Evolutionary conservation across 805 yeast genomes (phyloP).

Genomic region (Saccharomyces eubayanus): DNA sequence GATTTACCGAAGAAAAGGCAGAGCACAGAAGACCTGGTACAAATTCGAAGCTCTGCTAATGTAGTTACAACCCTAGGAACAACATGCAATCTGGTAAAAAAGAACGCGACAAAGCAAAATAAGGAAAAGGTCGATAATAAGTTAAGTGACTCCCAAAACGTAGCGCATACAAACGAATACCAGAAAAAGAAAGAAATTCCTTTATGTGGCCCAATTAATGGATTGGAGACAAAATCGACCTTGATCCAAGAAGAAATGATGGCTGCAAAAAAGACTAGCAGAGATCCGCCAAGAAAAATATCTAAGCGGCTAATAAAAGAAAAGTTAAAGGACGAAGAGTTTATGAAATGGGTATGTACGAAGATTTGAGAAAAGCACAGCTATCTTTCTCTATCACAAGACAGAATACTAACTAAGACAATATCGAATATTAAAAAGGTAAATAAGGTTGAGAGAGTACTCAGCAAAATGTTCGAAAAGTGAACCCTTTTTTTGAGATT

Average conservation of each 20-base stretch:
- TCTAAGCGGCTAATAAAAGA: conserved; percentile 14
- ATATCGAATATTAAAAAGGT: conserved; percentile 1
- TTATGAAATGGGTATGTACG: conserved; percentile 25
- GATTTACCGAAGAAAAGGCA: not conserved
- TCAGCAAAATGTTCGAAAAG: conserved; percentile 4
- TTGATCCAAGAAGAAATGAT: not conserved
- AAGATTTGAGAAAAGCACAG: not conserved
- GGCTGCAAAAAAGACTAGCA: not conserved
- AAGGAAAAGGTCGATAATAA: not conserved
- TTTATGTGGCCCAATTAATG: not conserved
- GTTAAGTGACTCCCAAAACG: not conserved
- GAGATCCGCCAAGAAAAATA: conserved; percentile 5
- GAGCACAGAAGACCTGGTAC: not conserved
- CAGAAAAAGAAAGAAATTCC: not conserved
- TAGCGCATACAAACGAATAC: not conserved
- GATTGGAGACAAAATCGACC: not conserved
- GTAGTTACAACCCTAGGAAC: not conserved
- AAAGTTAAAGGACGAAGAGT: conserved; percentile 20
- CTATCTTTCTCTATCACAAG: not conserved
- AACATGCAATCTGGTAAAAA: not conserved
- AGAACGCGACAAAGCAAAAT: not conserved
- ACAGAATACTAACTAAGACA: conserved; percentile 1
- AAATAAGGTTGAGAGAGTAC: conserved; percentile 8
- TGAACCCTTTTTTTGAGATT: not conserved
- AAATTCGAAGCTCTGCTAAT: not conserved